phyloP scores from a whole-genome alignment of 2,329 filamentous ascomycete genomes.

The Arthrobotrys megalospora region DNA sequence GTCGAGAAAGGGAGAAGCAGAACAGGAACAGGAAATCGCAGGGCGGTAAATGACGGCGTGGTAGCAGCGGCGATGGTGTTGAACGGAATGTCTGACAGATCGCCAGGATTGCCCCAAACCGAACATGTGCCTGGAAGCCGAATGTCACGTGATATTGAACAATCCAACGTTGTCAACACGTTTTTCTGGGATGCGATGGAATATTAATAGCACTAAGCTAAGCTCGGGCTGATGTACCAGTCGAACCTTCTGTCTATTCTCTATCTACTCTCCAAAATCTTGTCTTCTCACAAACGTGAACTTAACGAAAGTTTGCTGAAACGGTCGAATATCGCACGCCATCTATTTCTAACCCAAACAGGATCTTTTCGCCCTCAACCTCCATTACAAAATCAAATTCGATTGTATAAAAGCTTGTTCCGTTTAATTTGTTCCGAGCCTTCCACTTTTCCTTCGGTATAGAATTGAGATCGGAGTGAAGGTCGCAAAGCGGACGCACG shows the following conservation, averaged over 20 bases:
- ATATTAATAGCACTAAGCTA: too few relatives aligned
- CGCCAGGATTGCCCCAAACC: slow-evolving; percentile 22
- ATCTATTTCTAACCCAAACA: slow-evolving; percentile 33
- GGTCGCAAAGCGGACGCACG: slow-evolving; percentile 10
- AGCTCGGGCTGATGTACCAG: too few relatives aligned
- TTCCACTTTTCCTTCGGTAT: slow-evolving; percentile 28
- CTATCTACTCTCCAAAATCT: not conserved
- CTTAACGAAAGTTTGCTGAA: slow-evolving; percentile 17
- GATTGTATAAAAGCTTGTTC: slow-evolving; percentile 22
- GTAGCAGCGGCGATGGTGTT: slow-evolving; percentile 26
- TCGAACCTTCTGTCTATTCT: not conserved
- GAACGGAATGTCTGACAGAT: slow-evolving; percentile 28
- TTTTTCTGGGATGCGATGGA: not conserved
- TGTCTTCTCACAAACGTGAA: not conserved
- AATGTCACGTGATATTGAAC: slow-evolving; percentile 11
- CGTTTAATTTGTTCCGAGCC: slow-evolving; percentile 5
- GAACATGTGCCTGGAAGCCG: slow-evolving; percentile 4
- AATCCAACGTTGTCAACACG: slow-evolving; percentile 28
- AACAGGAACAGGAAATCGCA: not conserved
- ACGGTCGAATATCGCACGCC: slow-evolving; percentile 21
- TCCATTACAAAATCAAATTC: slow-evolving; percentile 40
- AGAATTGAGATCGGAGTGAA: slow-evolving; percentile 4
- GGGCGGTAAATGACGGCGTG: slow-evolving; percentile 7
- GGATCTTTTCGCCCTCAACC: slow-evolving; percentile 23
- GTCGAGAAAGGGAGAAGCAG: not conserved